Evolutionary conservation across 1,284 basidiomycete genomes (phyloP).

Genomic region (Taiwanofungus camphoratus): DNA sequence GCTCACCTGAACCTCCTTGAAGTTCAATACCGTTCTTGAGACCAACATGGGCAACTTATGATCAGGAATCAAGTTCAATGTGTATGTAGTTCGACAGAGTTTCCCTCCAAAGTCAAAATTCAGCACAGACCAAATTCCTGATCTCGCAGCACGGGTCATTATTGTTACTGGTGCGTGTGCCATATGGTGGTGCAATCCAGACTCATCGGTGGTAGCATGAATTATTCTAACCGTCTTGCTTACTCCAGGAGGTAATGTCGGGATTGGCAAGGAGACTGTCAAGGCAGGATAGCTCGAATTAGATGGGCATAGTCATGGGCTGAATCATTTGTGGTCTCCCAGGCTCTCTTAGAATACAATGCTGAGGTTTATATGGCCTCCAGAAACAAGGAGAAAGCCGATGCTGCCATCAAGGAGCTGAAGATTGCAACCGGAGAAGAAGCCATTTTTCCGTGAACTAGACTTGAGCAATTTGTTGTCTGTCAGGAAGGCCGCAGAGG

Average conservation of each 20-base stretch:
- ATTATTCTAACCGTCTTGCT: no score
- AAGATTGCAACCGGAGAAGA: conserved; percentile 31
- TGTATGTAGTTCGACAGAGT: not conserved
- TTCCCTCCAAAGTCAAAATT: conserved; percentile 39
- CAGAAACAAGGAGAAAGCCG: conserved; percentile 36
- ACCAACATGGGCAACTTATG: not conserved
- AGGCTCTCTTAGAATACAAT: conserved; percentile 38
- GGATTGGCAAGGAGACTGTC: conserved; percentile 19
- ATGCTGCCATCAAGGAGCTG: conserved; percentile 37
- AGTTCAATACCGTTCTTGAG: not conserved
- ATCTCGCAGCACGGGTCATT: conserved; percentile 41
- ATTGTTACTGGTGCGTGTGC: conserved; percentile 32
- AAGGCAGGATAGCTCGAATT: conserved; percentile 13
- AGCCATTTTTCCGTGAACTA: conserved; percentile 38
- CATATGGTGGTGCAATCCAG: no score
- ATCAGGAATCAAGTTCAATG: not conserved
- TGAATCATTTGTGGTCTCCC: no score
- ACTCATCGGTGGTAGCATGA: no score
- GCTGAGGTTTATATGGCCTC: conserved; percentile 52
- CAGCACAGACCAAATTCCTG: conserved; percentile 41
- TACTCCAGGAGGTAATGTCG: conserved; percentile 18
- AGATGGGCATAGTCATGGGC: no score
- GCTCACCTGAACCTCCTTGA: no score
- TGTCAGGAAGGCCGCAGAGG: conserved; percentile 33
- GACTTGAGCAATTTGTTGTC: conserved; percentile 43